These are phyloP conservation scores for Aureobasidium lini DNA, from an alignment of 2,329 filamentous ascomycete genomes.

Conservation along the genomic window DNA sequence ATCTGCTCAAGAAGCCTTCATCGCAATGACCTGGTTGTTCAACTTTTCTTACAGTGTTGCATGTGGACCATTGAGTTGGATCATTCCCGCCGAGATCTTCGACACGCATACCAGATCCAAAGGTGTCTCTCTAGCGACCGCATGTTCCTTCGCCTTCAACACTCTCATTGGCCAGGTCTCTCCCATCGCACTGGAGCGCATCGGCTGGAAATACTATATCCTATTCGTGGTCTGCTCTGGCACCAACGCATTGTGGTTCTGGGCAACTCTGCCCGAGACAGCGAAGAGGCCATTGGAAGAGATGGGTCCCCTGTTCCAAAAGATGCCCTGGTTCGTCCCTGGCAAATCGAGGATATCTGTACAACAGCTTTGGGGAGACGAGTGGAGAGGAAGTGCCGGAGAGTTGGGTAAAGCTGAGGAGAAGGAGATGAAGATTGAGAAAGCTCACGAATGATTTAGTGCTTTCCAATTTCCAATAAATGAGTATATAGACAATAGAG, in stretches of 20 bases:
- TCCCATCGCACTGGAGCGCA: constrained; percentile 19
- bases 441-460: not conserved
- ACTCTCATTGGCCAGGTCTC: constrained; percentile 27
- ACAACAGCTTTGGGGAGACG: not conserved
- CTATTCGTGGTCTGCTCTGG: constrained; percentile 24
- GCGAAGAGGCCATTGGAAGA: constrained; percentile 45
- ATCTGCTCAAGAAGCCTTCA: constrained; percentile 22
- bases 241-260: constrained; percentile 37
- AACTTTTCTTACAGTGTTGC: constrained; percentile 21
- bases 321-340: constrained; percentile 20
- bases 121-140: constrained; percentile 21
- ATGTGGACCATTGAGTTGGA: constrained; percentile 22
- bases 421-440: not conserved
- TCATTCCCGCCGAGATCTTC: constrained; percentile 25
- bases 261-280: constrained; percentile 62
- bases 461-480: not conserved
- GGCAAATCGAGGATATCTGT: constrained; percentile 8
- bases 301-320: constrained; percentile 21
- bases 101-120: constrained; percentile 19
- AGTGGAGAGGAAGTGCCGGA: not conserved
- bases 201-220: constrained; percentile 25
- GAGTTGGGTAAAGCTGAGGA: not conserved
- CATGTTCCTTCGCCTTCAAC: constrained; percentile 25
- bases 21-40: constrained; percentile 23
- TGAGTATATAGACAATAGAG: no score